These are phyloP conservation scores for Mycena galopus DNA, from an alignment of 768 basidiomycete genomes.

Conservation along the genomic window DNA sequence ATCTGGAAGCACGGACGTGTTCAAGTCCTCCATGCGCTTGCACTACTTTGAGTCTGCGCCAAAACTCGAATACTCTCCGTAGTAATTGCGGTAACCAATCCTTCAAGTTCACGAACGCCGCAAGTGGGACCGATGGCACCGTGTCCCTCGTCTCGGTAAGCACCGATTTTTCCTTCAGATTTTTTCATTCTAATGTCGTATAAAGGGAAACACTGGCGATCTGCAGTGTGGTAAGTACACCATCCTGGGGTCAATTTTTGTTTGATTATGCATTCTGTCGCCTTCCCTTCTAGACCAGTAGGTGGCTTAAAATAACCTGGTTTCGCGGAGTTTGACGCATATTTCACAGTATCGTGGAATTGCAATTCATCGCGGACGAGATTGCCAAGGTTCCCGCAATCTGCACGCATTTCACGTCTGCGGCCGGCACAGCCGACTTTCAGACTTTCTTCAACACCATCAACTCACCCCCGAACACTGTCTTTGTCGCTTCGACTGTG, in stretches of 20 bases:
- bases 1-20: slow-evolving; percentile 23
- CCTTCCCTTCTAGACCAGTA: neutral
- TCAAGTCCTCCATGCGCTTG: slow-evolving; percentile 17
- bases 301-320: neutral
- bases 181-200: neutral
- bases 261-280: neutral
- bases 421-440: neutral
- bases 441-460: slow-evolving; percentile 14
- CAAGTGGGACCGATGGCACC: slow-evolving; percentile 21
- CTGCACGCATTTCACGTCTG: neutral
- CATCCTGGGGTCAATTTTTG: neutral
- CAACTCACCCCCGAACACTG: slow-evolving; percentile 1
- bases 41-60: slow-evolving; percentile 9
- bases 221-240: slow-evolving; percentile 13
- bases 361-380: slow-evolving; percentile 5
- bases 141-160: slow-evolving; percentile 17
- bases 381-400: neutral
- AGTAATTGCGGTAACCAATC: slow-evolving; percentile 6
- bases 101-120: slow-evolving; percentile 16
- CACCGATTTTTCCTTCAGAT: neutral
- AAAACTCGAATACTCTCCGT: neutral
- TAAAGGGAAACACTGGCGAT: slow-evolving; percentile 1
- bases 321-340: neutral
- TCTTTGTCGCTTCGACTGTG: slow-evolving; percentile 16
- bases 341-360: neutral